Evolutionary conservation across 139 green algal species (phyloP), one percentile per base, ranked within the genome.

Genomic region (Coelastrella sp.): DNA sequence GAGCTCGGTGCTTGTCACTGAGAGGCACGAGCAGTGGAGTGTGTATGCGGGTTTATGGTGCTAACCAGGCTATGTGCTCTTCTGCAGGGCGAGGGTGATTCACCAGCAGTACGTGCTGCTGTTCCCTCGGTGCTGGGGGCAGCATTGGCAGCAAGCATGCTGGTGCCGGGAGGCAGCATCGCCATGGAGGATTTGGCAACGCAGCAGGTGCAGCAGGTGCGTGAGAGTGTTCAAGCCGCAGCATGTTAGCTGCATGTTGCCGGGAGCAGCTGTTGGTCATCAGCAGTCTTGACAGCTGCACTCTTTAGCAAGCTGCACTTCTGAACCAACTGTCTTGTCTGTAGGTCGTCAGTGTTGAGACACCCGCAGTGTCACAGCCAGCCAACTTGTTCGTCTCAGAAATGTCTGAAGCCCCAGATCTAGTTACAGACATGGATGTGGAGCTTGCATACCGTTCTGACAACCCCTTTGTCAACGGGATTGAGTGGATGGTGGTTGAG

Each of bases 401-500:
- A 7, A 11, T 86, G 59, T 57, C 80, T 8, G 80, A 56, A 9
- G 80, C 68, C 1, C 84, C 84, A 24, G 84, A 70, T 8, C 84
- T 88, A 19, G 68, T 72, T 9, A 81, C 84, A 72, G 86, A 83
- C 25, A 17, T 56, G 60, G 86, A 63, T 9, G 59, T 76, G 10
- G 72, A 83, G 85, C 17, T n/a, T 17, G 72, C 59, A 35, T 73
- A n/a, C 22, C 24, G 24, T n/a, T 35, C 6, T 75, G 75, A 59
- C 49, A 81, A 57, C 19, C 49, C n/a, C 24, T 22, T 83, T 9
- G 66, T 82, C 7, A 86, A 56, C 27, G 78, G 87, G 6, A 22
- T 91, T 5, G 79, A 56, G 6, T 85, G 65, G 78, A 68, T 86
- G 78, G 79, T 91, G 27, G 78, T 80, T 22, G 87, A 91, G 87